A percentile compares a stretch with the other conserved stretches of the same genome.
Conservation (phyloP, 1,284 basidiomycete genomes). For the Ceratobasidium sp. region DNA sequence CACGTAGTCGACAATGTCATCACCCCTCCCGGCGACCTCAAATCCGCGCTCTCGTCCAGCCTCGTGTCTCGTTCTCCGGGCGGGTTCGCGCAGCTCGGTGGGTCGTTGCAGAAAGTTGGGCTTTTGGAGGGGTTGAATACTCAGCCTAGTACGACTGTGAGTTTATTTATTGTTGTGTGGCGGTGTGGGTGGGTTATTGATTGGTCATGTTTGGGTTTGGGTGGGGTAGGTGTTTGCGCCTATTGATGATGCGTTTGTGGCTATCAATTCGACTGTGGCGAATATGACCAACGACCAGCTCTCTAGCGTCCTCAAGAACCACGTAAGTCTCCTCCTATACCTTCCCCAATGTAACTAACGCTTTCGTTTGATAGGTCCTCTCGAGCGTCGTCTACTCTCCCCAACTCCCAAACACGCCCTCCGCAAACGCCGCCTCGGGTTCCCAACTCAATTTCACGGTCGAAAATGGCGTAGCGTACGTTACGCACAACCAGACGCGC, state of each 20-base stretch:
- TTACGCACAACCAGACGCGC: slow-evolving; percentile 56
- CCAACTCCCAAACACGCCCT: slow-evolving; percentile 51
- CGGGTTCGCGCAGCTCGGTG: slow-evolving; percentile 29
- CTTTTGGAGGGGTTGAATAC: slow-evolving; percentile 19
- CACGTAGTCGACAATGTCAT: slow-evolving; percentile 56
- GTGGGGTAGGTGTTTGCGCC: slow-evolving; percentile 59
- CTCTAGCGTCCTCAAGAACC: slow-evolving; percentile 52
- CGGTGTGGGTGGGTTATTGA: no score
- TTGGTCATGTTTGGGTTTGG: no score
- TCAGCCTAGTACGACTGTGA: slow-evolving; percentile 31
- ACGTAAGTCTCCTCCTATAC: slow-evolving; percentile 46
- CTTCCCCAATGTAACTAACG: slow-evolving; percentile 55
- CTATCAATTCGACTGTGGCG: slow-evolving; percentile 12
- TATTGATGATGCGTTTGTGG: slow-evolving; percentile 53
- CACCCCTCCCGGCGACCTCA: slow-evolving; percentile 54
- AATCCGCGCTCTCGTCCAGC: slow-evolving; percentile 53
- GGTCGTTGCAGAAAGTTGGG: slow-evolving; percentile 29
- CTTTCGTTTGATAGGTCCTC: slow-evolving; percentile 51
- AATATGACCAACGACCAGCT: slow-evolving; percentile 47
- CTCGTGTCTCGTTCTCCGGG: slow-evolving; percentile 50
- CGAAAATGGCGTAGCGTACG: slow-evolving; percentile 58
- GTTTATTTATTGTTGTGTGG: slow-evolving; percentile 47
- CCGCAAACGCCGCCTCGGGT: slow-evolving; percentile 58
- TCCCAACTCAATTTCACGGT: slow-evolving; percentile 56
- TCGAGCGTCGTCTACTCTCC: slow-evolving; percentile 58